phyloP scores from a whole-genome alignment of 2,329 filamentous ascomycete species.

The Dactylellina cionopaga region DNA sequence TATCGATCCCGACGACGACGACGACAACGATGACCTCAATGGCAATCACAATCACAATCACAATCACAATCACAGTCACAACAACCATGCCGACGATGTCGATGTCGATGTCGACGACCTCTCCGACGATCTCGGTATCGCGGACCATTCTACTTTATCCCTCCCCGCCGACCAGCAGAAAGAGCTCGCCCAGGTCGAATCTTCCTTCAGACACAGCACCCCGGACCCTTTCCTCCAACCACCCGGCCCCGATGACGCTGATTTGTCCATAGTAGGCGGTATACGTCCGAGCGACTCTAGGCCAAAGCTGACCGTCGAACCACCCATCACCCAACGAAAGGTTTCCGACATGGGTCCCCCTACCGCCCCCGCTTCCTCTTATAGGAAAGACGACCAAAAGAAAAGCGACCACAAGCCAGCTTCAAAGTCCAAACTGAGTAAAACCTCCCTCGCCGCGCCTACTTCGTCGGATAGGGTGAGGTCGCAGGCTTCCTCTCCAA shows the following conservation, averaged over 20 bases:
- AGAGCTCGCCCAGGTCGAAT: conserved; percentile 46
- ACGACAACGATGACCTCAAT: neutral
- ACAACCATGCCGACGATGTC: conserved; percentile 17
- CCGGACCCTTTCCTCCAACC: conserved; percentile 43
- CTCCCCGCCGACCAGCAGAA: conserved; percentile 46
- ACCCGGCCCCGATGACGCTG: conserved; percentile 30
- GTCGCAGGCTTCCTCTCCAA: conserved; percentile 38
- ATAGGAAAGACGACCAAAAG: conserved; percentile 22
- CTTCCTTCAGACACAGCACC: conserved; percentile 44
- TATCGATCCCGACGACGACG: conserved; percentile 28
- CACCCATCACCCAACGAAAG: conserved; percentile 1
- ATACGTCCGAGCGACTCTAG: conserved; percentile 35
- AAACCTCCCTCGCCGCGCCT: conserved; percentile 14
- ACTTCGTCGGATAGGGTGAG: conserved; percentile 18
- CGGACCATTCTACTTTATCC: conserved; percentile 41
- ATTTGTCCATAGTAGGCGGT: conserved; percentile 49
- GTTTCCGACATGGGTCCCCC: conserved; percentile 36
- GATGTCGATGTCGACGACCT: conserved; percentile 16
- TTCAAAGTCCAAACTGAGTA: conserved; percentile 31
- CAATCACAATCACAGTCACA: conserved; percentile 12
- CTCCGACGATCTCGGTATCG: conserved; percentile 30
- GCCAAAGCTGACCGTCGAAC: conserved; percentile 18
- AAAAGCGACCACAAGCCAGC: conserved; percentile 24
- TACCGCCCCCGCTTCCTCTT: conserved; percentile 14
- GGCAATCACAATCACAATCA: neutral